A percentile compares a stretch with the other conserved stretches of the same genome.
These are phyloP conservation scores for Cladosporium halotolerans DNA, from an alignment of 2,329 filamentous ascomycete species.

Conservation along the genomic window DNA sequence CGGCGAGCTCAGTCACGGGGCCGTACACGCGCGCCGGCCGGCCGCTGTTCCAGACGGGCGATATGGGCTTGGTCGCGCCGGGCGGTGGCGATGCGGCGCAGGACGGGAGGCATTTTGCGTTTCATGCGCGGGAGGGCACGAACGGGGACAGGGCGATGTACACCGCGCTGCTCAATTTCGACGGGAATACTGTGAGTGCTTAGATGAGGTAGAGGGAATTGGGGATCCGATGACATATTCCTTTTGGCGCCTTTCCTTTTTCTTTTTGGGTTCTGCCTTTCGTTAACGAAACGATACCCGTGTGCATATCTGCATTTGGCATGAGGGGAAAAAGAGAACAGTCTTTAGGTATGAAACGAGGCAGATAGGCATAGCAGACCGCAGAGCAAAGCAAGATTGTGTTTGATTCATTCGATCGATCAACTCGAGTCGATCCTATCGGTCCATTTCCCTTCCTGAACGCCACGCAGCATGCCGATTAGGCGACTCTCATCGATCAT, in stretches of 20 bases:
- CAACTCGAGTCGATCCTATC: no score
- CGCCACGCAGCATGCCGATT: no score
- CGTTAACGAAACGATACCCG: not conserved
- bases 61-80: conserved; percentile 24
- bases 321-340: not conserved
- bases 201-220: not conserved
- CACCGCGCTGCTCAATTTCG: conserved; percentile 16
- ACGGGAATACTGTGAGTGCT: conserved; percentile 14
- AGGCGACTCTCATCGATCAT: no score
- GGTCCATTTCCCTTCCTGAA: no score
- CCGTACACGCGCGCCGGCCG: conserved; percentile 18
- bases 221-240: not conserved
- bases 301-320: not conserved
- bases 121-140: conserved; percentile 26
- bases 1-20: conserved; percentile 18
- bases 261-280: not conserved
- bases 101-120: conserved; percentile 27
- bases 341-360: no score
- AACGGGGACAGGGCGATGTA: conserved; percentile 20
- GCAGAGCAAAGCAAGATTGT: no score
- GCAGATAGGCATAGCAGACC: no score
- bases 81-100: conserved; percentile 27
- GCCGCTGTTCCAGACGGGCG: conserved; percentile 23
- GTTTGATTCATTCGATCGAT: no score
- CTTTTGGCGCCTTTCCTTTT: not conserved